Evolutionary conservation across 2,329 filamentous ascomycete genomes (phyloP), one percentile per base, ranked within the genome.

Genomic region (Ramularia endophylla): DNA sequence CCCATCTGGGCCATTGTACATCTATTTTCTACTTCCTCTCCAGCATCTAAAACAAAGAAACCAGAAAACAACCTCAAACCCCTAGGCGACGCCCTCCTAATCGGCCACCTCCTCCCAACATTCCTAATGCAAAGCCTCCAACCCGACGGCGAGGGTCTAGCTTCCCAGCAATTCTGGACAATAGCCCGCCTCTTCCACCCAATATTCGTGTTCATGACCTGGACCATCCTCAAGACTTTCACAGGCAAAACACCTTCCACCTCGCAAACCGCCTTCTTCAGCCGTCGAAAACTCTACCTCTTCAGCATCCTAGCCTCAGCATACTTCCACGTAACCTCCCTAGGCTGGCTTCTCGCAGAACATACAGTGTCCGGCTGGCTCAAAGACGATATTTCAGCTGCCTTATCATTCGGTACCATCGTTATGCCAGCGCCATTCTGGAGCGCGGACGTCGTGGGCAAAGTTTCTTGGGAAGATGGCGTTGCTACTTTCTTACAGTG

Each of bases 401-500:
- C 39, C 2, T 36, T 53, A 6, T 39, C 44, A 31, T 32, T 41
- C 8, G 30, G 25, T 2, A 48, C 41, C 1, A 33, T 51, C 8
- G 31, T 48, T n/a, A 33, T 48, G 9, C 51, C 51, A 4, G 39
- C 39, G 19, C 41, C 47, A 1, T 54, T 52, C 36, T 54, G 49
- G 45, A 38, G 40, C 3, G 38, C 22, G 4, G 30, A 22, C 4
- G 37, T 38, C 7, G 40, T 43, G 12, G 13, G 31, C n/a, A 37
- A 42, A 13, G 48, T 47, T 11, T 19, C 45, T 1, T 46, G 48
- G 17, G 45, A 44, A 8, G 40, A 41, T n/a, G 50, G 45, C 2
- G 51, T 51, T 3, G 50, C 51, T 8, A 48, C 46, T 6, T 54
- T 54, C 33, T 30, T 54, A 29, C 51, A 54, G 35, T 54, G 51